A percentile compares a stretch with the other conserved stretches of the same genome.
Evolutionary conservation across 2,329 filamentous ascomycete species (phyloP).

Genomic region (Oidium heveae): DNA sequence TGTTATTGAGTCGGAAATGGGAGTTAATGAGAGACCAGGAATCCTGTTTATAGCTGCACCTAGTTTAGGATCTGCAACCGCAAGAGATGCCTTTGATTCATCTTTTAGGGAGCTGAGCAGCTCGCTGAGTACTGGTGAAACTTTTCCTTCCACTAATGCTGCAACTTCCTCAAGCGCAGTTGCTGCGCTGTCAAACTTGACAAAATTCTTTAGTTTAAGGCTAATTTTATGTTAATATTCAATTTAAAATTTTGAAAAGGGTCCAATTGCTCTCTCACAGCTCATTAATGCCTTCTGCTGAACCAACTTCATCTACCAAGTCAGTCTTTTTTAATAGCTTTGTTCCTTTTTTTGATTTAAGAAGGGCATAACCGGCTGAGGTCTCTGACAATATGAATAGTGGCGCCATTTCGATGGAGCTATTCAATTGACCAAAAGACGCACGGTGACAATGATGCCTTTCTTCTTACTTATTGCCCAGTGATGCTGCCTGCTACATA

Average conservation of each 20-base stretch:
- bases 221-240: constrained; percentile 17
- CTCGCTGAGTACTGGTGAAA: constrained; percentile 60
- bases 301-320: constrained; percentile 46
- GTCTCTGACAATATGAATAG: constrained; percentile 88
- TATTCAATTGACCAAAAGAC: background rate
- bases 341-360: constrained; percentile 87
- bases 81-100: constrained; percentile 89
- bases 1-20: constrained; percentile 59
- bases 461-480: no score
- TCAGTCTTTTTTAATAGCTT: constrained; percentile 83
- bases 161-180: constrained; percentile 77
- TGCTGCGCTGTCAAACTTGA: constrained; percentile 88
- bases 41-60: constrained; percentile 81
- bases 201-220: constrained; percentile 87
- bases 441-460: no score
- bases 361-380: constrained; percentile 68
- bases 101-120: constrained; percentile 81
- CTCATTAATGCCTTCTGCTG: constrained; percentile 63
- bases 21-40: constrained; percentile 61
- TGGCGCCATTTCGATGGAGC: constrained; percentile 40
- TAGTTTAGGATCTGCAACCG: constrained; percentile 81
- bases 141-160: constrained; percentile 76
- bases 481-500: no score
- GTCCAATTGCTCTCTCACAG: constrained; percentile 32
- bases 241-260: background rate